Evolutionary conservation across 805 yeast species (phyloP).

Genomic region (Nakazawaea ernobii): DNA sequence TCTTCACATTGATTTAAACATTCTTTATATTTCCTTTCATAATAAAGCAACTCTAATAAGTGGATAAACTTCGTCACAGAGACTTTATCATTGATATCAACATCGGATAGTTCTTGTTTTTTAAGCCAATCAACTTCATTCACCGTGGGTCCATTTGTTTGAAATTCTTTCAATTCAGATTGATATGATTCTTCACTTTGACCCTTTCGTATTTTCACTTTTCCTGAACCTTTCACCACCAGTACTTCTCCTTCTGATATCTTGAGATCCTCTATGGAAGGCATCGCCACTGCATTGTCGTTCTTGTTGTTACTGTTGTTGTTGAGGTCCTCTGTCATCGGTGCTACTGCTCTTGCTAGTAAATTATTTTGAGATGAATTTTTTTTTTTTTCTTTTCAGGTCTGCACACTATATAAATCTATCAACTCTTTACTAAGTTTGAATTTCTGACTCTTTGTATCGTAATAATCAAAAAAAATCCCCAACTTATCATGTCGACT

Average conservation of each 20-base stretch:
- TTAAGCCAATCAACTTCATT: conserved; percentile 37
- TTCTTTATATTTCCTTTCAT: conserved; percentile 38
- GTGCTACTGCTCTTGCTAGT: too few species aligned
- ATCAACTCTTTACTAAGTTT: not conserved
- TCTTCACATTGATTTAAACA: conserved; percentile 42
- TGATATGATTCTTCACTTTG: conserved; percentile 64
- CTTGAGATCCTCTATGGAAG: not conserved
- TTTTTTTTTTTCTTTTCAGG: not conserved
- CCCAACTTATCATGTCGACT: conserved; percentile 6
- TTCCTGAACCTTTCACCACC: conserved; percentile 41
- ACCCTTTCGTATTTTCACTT: conserved; percentile 51
- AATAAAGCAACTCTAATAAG: conserved; percentile 62
- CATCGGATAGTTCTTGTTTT: not conserved
- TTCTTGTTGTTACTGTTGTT: too few species aligned
- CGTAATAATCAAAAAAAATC: conserved; percentile 7
- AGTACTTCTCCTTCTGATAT: conserved; percentile 32
- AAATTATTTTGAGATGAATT: too few species aligned
- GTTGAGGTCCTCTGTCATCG: not conserved
- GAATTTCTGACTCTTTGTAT: not conserved
- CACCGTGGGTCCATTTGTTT: conserved; percentile 49
- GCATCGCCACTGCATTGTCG: too few species aligned
- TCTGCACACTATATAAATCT: not conserved
- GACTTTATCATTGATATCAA: conserved; percentile 36
- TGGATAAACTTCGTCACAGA: conserved; percentile 51
- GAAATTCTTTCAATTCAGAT: conserved; percentile 46